These are phyloP conservation scores for Lomentospora prolificans DNA, from an alignment of 2,329 filamentous ascomycete species.

Conservation along the genomic window DNA sequence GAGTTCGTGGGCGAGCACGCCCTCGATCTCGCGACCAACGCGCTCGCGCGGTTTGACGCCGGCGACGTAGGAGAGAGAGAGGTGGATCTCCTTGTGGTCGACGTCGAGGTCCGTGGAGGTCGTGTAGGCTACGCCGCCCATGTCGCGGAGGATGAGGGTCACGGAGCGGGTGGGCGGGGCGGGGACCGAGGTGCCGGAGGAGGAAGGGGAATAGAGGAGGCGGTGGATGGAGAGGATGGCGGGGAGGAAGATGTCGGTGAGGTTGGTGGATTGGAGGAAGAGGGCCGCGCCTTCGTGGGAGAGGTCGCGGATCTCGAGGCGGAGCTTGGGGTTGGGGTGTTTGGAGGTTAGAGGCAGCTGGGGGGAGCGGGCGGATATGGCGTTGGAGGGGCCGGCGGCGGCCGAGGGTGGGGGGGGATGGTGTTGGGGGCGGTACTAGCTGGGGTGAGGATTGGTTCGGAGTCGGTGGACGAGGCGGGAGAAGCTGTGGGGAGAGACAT, in stretches of 20 bases:
- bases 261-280: constrained; percentile 60
- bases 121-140: constrained; percentile 84
- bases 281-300: constrained; percentile 48
- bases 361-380: background rate
- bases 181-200: constrained; percentile 28
- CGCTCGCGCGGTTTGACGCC: constrained; percentile 31
- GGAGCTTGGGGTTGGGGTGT: constrained; percentile 41
- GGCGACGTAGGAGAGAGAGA: constrained; percentile 67
- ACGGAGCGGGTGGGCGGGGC: constrained; percentile 67
- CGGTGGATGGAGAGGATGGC: constrained; percentile 60
- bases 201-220: constrained; percentile 55
- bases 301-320: constrained; percentile 50
- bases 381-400: background rate
- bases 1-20: constrained; percentile 83
- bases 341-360: constrained; percentile 18
- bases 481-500: constrained; percentile 12
- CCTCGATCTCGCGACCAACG: constrained; percentile 55
- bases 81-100: constrained; percentile 89
- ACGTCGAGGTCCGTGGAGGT: constrained; percentile 66
- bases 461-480: constrained; percentile 12
- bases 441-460: constrained; percentile 3
- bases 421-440: background rate
- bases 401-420: constrained; percentile 1
- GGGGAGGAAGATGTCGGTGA: constrained; percentile 48
- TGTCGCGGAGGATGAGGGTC: constrained; percentile 69